Conservation (phyloP, 2,329 filamentous ascomycete genomes). For the Penicillium sp. region DNA sequence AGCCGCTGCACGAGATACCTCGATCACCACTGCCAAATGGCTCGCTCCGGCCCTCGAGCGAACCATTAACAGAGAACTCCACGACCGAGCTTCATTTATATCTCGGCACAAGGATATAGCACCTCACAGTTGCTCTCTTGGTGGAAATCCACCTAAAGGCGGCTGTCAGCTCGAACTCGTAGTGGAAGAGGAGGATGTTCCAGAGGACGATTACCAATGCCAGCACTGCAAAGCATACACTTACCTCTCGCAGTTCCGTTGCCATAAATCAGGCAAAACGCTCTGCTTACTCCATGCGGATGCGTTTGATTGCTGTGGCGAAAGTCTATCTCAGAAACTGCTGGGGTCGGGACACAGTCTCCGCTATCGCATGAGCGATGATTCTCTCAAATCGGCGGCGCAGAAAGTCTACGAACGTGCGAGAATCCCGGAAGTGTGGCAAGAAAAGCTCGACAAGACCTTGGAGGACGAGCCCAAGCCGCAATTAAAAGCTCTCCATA, state of each 20-base stretch:
- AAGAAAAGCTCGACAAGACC: slow-evolving; percentile 78
- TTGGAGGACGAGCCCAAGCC: slow-evolving; percentile 79
- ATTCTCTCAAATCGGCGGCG: slow-evolving; percentile 59
- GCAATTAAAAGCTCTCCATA: slow-evolving; percentile 76
- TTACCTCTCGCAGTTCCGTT: slow-evolving; percentile 86
- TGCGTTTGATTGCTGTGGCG: slow-evolving; percentile 70
- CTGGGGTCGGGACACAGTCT: slow-evolving; percentile 65
- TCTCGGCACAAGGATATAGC: slow-evolving; percentile 54
- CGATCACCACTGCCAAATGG: slow-evolving; percentile 92
- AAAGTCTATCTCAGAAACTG: slow-evolving; percentile 60
- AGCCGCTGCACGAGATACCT: slow-evolving; percentile 71
- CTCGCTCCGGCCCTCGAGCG: slow-evolving; percentile 78
- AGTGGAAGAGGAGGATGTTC: slow-evolving; percentile 66
- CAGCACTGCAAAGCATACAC: slow-evolving; percentile 85
- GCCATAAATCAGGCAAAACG: slow-evolving; percentile 71
- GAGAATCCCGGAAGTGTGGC: slow-evolving; percentile 78
- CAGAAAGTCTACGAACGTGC: slow-evolving; percentile 82
- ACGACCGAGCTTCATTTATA: slow-evolving; percentile 63
- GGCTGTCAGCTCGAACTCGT: slow-evolving; percentile 57
- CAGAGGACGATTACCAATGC: slow-evolving; percentile 91
- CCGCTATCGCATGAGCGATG: slow-evolving; percentile 69
- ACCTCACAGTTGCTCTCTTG: slow-evolving; percentile 52
- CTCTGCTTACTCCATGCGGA: slow-evolving; percentile 80
- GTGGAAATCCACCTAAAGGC: slow-evolving; percentile 38
- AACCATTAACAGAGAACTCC: slow-evolving; percentile 66